phyloP scores from a whole-genome alignment of 805 yeast species.

The Wickerhamomyces bisporus region DNA sequence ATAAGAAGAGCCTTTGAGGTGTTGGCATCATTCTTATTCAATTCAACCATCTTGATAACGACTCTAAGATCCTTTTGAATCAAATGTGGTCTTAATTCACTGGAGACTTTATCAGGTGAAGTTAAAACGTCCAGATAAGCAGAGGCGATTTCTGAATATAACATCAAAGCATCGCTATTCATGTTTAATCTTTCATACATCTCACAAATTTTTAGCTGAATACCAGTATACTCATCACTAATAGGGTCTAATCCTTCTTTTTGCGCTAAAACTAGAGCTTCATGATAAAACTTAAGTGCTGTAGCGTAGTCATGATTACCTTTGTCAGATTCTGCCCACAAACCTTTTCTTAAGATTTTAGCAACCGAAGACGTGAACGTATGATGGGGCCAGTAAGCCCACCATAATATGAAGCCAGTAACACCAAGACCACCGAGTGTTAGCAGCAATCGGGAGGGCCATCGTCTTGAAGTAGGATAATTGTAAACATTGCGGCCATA shows the following conservation, averaged over 20 bases:
- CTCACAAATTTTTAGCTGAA: conserved; percentile 82
- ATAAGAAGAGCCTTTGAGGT: conserved; percentile 52
- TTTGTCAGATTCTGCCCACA: conserved; percentile 79
- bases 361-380: conserved; percentile 71
- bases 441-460: conserved; percentile 14
- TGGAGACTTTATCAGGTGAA: conserved; percentile 31
- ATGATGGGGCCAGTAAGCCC: conserved; percentile 59
- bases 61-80: conserved; percentile 69
- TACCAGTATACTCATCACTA: conserved; percentile 83
- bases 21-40: conserved; percentile 41
- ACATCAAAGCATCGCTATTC: conserved; percentile 56
- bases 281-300: conserved; percentile 69
- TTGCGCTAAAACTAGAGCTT: conserved; percentile 64
- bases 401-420: conserved; percentile 27
- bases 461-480: conserved; percentile 8
- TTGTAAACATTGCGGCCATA: conserved; percentile 6
- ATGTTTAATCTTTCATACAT: conserved; percentile 70
- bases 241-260: conserved; percentile 49
- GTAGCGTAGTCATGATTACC: conserved; percentile 49
- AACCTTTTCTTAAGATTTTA: conserved; percentile 60
- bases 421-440: conserved; percentile 22
- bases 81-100: conserved; percentile 43
- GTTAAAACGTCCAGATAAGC: conserved; percentile 50
- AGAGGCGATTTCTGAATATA: conserved; percentile 64
- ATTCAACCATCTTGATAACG: conserved; percentile 60